phyloP scores from a whole-genome alignment of 192 early-diverging fungal genomes.

The Glomus cerebriforme region DNA sequence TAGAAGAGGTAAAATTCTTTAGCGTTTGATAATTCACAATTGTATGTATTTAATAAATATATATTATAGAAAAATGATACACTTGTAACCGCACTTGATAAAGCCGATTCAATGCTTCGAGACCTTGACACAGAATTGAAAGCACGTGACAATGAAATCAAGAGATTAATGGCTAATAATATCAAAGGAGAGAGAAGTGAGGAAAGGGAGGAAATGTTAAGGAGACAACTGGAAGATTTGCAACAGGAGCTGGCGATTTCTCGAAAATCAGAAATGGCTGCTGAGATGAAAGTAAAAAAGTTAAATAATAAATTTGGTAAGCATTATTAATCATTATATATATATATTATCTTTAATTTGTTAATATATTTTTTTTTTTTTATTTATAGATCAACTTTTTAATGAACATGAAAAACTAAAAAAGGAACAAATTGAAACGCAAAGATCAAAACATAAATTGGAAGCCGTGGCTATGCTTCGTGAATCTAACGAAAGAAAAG shows the following conservation, averaged over 20 bases:
- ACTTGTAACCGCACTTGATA: slow-evolving; percentile 24
- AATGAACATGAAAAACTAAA: slow-evolving; percentile 40
- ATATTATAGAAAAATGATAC: slow-evolving; percentile 18
- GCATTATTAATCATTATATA: neutral
- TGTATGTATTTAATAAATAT: neutral
- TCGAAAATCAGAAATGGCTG: slow-evolving; percentile 38
- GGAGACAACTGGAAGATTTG: slow-evolving; percentile 45
- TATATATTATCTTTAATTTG: neutral
- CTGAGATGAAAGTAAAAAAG: slow-evolving; percentile 46
- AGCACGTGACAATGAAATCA: slow-evolving; percentile 35
- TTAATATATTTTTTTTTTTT: neutral
- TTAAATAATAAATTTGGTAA: slow-evolving; percentile 46
- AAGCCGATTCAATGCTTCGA: slow-evolving; percentile 17
- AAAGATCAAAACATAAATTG: slow-evolving; percentile 21
- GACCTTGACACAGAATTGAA: slow-evolving; percentile 35
- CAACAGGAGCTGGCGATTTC: slow-evolving; percentile 43
- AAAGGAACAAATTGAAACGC: slow-evolving; percentile 32
- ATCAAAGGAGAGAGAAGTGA: slow-evolving; percentile 33
- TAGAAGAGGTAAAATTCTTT: slow-evolving; percentile 29
- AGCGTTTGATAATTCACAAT: neutral
- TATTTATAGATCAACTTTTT: slow-evolving; percentile 38
- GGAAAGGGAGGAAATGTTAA: slow-evolving; percentile 41
- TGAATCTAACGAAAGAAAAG: slow-evolving; percentile 12
- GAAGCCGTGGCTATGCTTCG: slow-evolving; percentile 30
- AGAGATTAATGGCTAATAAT: slow-evolving; percentile 34